A percentile compares a stretch with the other conserved stretches of the same genome.
Evolutionary conservation across 2,329 filamentous ascomycete species (phyloP).

Genomic region (Epichloe sp.): DNA sequence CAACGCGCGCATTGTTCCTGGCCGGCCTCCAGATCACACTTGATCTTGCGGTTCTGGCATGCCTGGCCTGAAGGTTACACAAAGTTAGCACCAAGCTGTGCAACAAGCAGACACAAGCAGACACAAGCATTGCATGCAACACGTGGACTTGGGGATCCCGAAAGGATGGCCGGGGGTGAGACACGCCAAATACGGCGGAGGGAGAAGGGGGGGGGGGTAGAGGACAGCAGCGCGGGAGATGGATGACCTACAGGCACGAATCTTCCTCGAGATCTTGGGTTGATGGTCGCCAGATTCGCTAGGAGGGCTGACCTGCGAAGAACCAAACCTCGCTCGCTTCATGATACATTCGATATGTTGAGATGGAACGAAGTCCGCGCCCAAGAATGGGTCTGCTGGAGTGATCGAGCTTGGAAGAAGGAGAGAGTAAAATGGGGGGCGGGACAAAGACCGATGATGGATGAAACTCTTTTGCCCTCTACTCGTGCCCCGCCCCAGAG

Average conservation of each 20-base stretch:
- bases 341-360: conserved; percentile 6
- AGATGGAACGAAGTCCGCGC: conserved; percentile 6
- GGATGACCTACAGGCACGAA: conserved; percentile 19
- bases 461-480: background rate
- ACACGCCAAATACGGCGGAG: background rate
- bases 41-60: conserved; percentile 41
- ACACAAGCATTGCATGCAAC: background rate
- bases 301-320: conserved; percentile 9
- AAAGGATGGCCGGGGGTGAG: background rate
- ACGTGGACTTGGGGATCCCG: background rate
- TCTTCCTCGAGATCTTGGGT: conserved; percentile 20
- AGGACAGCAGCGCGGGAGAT: background rate
- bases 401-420: background rate
- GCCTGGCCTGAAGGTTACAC: conserved; percentile 19
- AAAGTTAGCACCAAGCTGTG: background rate
- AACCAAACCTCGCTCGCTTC: conserved; percentile 12
- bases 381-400: conserved; percentile 20
- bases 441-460: conserved; percentile 6
- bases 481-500: no score
- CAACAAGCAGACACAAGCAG: background rate
- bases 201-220: background rate
- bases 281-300: conserved; percentile 7
- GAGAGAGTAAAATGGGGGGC: background rate
- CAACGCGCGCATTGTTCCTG: conserved; percentile 35
- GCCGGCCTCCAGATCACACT: conserved; percentile 34